These are phyloP conservation scores for Fagopyrum esculentum DNA, from an alignment of 148 eudicot genomes.

Conservation along the genomic window DNA sequence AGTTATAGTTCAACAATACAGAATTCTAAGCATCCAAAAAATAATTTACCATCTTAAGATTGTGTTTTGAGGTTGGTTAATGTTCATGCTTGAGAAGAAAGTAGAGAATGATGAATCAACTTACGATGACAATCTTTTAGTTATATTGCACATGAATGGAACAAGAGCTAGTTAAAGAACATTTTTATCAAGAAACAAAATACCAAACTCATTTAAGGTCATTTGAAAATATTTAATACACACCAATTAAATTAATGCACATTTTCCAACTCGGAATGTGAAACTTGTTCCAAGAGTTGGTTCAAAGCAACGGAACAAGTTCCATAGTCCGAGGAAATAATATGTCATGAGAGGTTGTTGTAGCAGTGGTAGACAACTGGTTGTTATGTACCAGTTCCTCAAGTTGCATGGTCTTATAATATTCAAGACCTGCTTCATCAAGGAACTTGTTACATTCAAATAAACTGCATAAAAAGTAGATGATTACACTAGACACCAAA, in stretches of 20 bases:
- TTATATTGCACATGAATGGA: background rate
- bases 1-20: background rate
- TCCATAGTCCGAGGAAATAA: background rate
- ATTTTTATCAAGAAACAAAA: background rate
- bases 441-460: conserved; percentile 38
- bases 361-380: conserved; percentile 9
- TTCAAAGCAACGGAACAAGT: conserved; percentile 2
- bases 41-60: conserved; percentile 25
- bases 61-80: background rate
- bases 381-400: conserved; percentile 25
- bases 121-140: background rate
- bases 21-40: background rate
- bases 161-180: background rate
- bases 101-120: background rate
- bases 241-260: background rate
- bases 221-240: background rate
- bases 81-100: background rate
- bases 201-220: background rate
- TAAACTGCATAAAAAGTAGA: conserved; percentile 23
- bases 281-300: background rate
- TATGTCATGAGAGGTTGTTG: background rate
- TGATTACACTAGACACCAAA: conserved; percentile 1
- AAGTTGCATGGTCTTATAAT: conserved; percentile 28
- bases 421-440: conserved; percentile 28
- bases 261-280: background rate